These are phyloP conservation scores for Tuber magnatum DNA, from an alignment of 495 filamentous ascomycete genomes.

Conservation along the genomic window DNA sequence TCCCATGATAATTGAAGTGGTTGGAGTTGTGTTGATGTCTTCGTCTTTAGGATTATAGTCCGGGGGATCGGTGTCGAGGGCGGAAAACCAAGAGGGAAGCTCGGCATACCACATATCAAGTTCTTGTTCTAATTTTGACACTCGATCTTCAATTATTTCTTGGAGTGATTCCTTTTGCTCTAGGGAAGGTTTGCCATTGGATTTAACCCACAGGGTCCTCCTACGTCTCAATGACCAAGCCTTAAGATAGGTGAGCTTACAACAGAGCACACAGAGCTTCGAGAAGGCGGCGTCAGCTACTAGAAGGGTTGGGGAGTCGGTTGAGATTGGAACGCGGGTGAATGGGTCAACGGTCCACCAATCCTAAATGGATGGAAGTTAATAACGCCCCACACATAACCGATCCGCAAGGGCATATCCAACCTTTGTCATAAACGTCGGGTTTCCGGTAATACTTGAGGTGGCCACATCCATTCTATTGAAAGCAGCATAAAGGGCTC, in stretches of 20 bases:
- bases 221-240: slow-evolving; percentile 31
- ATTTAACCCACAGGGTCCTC: slow-evolving; percentile 27
- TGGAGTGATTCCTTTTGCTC: slow-evolving; percentile 23
- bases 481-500: slow-evolving; percentile 36
- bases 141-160: slow-evolving; percentile 25
- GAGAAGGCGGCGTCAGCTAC: slow-evolving; percentile 34
- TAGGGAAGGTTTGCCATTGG: slow-evolving; percentile 8
- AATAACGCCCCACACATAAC: background rate
- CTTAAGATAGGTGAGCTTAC: slow-evolving; percentile 34
- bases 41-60: slow-evolving; percentile 26
- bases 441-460: slow-evolving; percentile 36
- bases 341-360: slow-evolving; percentile 40
- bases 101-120: slow-evolving; percentile 33
- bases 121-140: slow-evolving; percentile 27
- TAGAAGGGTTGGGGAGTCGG: slow-evolving; percentile 28
- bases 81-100: slow-evolving; percentile 31
- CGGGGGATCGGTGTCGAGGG: slow-evolving; percentile 18
- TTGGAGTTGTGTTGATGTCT: slow-evolving; percentile 31
- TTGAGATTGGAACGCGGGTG: slow-evolving; percentile 33
- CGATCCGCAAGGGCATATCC: background rate
- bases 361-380: slow-evolving; percentile 19
- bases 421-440: slow-evolving; percentile 37
- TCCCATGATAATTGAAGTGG: slow-evolving; percentile 19
- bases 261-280: slow-evolving; percentile 38
- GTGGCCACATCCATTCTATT: slow-evolving; percentile 36